These are phyloP conservation scores for Citrus maxima DNA, from an alignment of 345 rosid genomes.

Conservation along the genomic window DNA sequence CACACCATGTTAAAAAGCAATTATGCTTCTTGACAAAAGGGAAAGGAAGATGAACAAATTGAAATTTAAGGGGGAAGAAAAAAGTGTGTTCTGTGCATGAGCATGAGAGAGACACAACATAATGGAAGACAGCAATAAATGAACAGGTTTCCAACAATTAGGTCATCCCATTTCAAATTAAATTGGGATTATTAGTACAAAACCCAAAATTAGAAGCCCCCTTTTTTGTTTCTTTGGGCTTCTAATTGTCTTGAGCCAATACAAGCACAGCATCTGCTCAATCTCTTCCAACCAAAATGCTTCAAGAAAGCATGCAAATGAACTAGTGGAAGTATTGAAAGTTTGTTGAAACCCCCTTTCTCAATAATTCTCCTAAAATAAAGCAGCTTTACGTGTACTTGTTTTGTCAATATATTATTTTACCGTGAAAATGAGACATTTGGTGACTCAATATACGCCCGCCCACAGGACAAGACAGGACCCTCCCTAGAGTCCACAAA, in stretches of 20 bases:
- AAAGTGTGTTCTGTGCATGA: not conserved
- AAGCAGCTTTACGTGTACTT: slow-evolving; percentile 16
- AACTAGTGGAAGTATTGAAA: slow-evolving; percentile 10
- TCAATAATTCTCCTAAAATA: slow-evolving; percentile 19
- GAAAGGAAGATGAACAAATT: not conserved
- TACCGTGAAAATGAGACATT: not conserved
- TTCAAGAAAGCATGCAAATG: slow-evolving; percentile 8
- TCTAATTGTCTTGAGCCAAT: not conserved
- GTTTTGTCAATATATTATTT: too few relatives aligned
- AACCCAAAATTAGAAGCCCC: not conserved
- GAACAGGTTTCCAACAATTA: not conserved
- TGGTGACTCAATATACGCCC: not conserved
- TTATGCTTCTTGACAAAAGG: not conserved
- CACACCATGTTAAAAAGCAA: not conserved
- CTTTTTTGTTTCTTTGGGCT: slow-evolving; percentile 4
- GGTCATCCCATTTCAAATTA: not conserved
- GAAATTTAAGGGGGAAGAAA: not conserved
- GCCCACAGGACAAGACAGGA: not conserved
- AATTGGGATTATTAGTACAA: not conserved
- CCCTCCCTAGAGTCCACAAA: not conserved
- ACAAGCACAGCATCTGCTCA: slow-evolving; percentile 2
- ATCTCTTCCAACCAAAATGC: not conserved
- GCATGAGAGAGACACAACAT: not conserved
- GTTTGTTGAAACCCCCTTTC: not conserved
- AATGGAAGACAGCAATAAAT: not conserved